phyloP scores from a whole-genome alignment of 2,329 filamentous ascomycete genomes.

The Fusarium vanettenii region DNA sequence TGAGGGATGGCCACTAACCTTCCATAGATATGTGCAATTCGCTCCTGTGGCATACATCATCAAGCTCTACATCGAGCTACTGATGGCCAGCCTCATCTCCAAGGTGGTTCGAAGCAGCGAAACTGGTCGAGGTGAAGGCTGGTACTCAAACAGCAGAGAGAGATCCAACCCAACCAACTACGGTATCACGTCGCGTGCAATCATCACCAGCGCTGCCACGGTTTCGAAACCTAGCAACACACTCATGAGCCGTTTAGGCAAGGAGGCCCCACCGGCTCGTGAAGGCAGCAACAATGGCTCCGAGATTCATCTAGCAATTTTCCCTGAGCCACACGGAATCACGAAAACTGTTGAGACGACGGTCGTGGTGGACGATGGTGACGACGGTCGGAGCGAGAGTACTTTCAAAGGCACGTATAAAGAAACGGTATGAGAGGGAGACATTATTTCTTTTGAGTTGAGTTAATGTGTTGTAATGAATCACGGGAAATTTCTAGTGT shows the following conservation, averaged over 20 bases:
- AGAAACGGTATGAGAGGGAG: not conserved
- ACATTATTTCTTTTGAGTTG: not conserved
- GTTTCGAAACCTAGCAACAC: not conserved
- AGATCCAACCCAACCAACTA: conserved; percentile 23
- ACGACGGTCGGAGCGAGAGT: conserved; percentile 10
- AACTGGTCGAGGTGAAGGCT: not conserved
- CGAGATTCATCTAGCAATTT: conserved; percentile 18
- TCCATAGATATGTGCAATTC: conserved; percentile 56
- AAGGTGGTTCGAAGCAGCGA: conserved; percentile 44
- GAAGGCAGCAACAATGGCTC: conserved; percentile 7
- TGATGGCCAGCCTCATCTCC: conserved; percentile 63
- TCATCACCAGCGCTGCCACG: conserved; percentile 3
- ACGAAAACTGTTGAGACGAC: conserved; percentile 32
- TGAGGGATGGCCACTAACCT: conserved; percentile 15
- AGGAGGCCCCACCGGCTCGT: not conserved
- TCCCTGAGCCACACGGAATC: conserved; percentile 19
- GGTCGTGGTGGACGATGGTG: conserved; percentile 16
- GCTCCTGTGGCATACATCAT: conserved; percentile 63
- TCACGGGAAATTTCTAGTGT: not conserved
- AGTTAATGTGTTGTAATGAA: not conserved
- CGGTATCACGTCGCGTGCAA: conserved; percentile 19
- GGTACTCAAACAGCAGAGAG: conserved; percentile 10
- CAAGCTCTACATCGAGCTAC: conserved; percentile 65
- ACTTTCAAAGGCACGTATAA: not conserved
- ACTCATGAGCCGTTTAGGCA: conserved; percentile 10